Evolutionary conservation across 2,329 filamentous ascomycete genomes (phyloP).

Genomic region (Mycosphaerella sp.): DNA sequence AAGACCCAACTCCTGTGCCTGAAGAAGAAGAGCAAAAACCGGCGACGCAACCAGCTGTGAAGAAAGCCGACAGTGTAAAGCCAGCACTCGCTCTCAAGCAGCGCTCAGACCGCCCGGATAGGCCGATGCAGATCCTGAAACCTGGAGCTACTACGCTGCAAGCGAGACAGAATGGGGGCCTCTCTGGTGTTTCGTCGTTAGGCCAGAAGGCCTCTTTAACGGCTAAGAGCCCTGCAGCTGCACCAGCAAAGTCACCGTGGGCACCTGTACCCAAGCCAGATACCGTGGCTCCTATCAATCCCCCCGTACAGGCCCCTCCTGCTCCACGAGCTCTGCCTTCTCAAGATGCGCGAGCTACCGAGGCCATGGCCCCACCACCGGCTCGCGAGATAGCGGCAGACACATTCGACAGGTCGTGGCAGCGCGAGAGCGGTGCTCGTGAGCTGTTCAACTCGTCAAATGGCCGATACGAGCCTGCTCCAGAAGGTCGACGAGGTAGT

Average conservation of each 20-base stretch:
- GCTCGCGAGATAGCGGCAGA: slow-evolving; percentile 87
- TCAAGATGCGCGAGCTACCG: slow-evolving; percentile 52
- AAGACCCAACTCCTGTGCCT: slow-evolving; percentile 32
- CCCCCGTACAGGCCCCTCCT: slow-evolving; percentile 40
- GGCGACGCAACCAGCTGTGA: slow-evolving; percentile 22
- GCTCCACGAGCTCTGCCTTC: slow-evolving; percentile 38
- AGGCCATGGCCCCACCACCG: slow-evolving; percentile 48
- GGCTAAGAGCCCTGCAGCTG: slow-evolving; percentile 62
- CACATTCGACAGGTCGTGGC: slow-evolving; percentile 83
- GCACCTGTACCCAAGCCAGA: slow-evolving; percentile 79
- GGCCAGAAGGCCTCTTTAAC: slow-evolving; percentile 60
- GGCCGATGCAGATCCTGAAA: slow-evolving; percentile 46
- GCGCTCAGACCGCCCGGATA: slow-evolving; percentile 34
- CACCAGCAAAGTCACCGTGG: slow-evolving; percentile 86
- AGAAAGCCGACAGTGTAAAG: slow-evolving; percentile 26
- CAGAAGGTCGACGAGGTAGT: slow-evolving; percentile 65
- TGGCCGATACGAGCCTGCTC: slow-evolving; percentile 83
- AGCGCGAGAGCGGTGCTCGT: slow-evolving; percentile 55
- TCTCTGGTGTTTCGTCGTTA: slow-evolving; percentile 53
- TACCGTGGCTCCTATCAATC: slow-evolving; percentile 66
- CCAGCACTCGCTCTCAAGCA: slow-evolving; percentile 31
- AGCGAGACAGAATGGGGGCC: slow-evolving; percentile 32
- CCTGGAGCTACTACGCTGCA: slow-evolving; percentile 39
- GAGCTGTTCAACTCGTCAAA: slow-evolving; percentile 95
- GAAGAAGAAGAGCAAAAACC: slow-evolving; percentile 15